Base-by-base conservation (phyloP, 2,329 filamentous ascomycete genomes). In the Metarhizium guizhouense region DNA sequence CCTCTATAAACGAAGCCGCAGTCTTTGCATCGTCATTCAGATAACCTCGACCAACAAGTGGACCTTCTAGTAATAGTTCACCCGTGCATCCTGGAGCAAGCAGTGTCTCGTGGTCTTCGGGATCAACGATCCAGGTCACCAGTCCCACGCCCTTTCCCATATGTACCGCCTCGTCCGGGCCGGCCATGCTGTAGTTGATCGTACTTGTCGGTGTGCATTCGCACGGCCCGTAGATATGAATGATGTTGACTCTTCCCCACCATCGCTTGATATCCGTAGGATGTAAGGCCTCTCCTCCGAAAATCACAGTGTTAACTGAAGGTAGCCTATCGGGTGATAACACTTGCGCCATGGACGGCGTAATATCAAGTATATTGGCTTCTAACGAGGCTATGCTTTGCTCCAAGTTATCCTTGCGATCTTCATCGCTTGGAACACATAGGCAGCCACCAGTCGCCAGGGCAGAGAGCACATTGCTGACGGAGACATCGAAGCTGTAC, bases 21-120 rank as follows among this genome's bases (percentile, higher is more conserved):
- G 76, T 72, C 51, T 59, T 60, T 4, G 50, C 54, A 0, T 64
- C 29, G 29, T 70, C 63, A 52, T 77, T 74, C 14, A 80, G 64
- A 57, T 82, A 83, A 34, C 78, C 76, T 47, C 71, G 67, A 14
- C 74, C 77, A 10, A 82, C 71, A 2, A 74, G 70, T 1, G 77
- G 78, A 0, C 75, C 74, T 56, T 72, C 72, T 20, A 77, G 56
- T 3, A 70, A 58, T 14, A 74, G 60, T 54, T 74, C 72, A 2
- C 69, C 69, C 1, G 64, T 48, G 4, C 48, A 55, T 2, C 68
- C 68, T 10, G 54, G 48, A 2, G 59, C 34, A 60, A 54, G 5
- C 36, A 57, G 48, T 55, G 20, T 25, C 11, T 58, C 38, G 54
- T 55, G 50, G 40, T 68, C 57, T 4, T 61, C 56, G 0, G 60